Evolutionary conservation across 225 moss, liverwort and hornwort genomes (phyloP).

Genomic region (Polytrichum formosum): DNA sequence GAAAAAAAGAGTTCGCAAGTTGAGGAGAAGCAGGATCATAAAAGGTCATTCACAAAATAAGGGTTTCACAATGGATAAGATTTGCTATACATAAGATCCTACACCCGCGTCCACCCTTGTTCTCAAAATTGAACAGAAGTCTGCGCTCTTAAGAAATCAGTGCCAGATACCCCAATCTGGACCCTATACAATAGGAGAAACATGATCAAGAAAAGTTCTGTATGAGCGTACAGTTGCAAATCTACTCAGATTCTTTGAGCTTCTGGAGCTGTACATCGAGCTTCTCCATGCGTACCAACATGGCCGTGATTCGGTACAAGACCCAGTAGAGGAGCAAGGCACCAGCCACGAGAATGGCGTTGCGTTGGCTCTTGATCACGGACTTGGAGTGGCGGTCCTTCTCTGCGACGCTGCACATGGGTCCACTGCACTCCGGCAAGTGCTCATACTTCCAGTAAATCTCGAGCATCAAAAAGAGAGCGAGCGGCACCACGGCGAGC

Average conservation of each 20-base stretch:
- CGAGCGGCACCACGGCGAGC: conserved; percentile 55
- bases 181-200: not conserved
- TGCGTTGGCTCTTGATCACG: conserved; percentile 64
- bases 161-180: conserved; percentile 1
- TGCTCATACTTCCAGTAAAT: conserved; percentile 74
- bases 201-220: not conserved
- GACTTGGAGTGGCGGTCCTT: conserved; percentile 54
- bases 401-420: conserved; percentile 47
- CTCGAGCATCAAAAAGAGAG: conserved; percentile 59
- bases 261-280: conserved; percentile 52
- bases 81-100: conserved; percentile 6
- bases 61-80: not conserved
- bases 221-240: not conserved
- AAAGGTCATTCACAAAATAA: not conserved
- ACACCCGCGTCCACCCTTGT: conserved; percentile 1
- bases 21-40: too few species aligned
- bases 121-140: conserved; percentile 1
- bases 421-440: conserved; percentile 34
- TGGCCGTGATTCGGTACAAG: conserved; percentile 49
- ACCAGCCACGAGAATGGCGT: conserved; percentile 48
- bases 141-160: not conserved
- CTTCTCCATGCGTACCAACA: conserved; percentile 67
- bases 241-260: conserved; percentile 43
- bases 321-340: conserved; percentile 60
- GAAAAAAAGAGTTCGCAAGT: too few species aligned